Evolutionary conservation across 495 filamentous ascomycete genomes (phyloP).

Genomic region (Penicillium pancosmium): DNA sequence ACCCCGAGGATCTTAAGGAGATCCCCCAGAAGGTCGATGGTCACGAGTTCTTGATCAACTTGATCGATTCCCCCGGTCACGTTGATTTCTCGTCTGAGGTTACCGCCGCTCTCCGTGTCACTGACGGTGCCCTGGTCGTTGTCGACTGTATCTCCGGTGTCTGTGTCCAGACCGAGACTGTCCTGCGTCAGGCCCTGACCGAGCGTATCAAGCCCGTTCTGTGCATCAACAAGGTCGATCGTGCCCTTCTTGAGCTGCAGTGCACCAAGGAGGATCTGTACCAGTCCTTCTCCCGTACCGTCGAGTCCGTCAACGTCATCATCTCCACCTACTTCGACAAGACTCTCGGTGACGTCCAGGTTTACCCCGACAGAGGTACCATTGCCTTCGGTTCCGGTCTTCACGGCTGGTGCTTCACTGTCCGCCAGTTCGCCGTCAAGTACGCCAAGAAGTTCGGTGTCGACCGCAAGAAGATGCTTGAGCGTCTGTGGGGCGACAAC

Average conservation of each 20-base stretch:
- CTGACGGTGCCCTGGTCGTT: conserved; percentile 98
- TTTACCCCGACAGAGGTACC: conserved; percentile 94
- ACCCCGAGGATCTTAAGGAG: conserved; percentile 91
- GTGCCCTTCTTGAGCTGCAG: conserved; percentile 97
- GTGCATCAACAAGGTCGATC: conserved; percentile 99
- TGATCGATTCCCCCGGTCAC: conserved; percentile 99
- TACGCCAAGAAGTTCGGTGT: conserved; percentile 99
- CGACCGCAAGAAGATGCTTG: conserved; percentile 99
- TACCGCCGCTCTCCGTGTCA: conserved; percentile 99
- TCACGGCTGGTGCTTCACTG: conserved; percentile 99
- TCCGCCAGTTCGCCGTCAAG: conserved; percentile 94
- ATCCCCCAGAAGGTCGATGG: conserved; percentile 86
- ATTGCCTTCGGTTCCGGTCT: conserved; percentile 99
- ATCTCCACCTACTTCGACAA: conserved; percentile 99
- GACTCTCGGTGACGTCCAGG: conserved; percentile 94
- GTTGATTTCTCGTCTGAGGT: conserved; percentile 99
- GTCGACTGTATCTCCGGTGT: conserved; percentile 99
- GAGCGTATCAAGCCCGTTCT: conserved; percentile 99
- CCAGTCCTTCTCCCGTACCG: conserved; percentile 98
- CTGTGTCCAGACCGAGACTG: conserved; percentile 98
- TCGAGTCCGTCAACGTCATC: conserved; percentile 99
- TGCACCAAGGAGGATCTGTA: conserved; percentile 98
- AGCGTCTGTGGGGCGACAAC: conserved; percentile 99
- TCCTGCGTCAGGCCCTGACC: conserved; percentile 97
- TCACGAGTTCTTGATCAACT: conserved; percentile 98